Conservation (phyloP, 1,139 yeast genomes). For the Pichia sp. region DNA sequence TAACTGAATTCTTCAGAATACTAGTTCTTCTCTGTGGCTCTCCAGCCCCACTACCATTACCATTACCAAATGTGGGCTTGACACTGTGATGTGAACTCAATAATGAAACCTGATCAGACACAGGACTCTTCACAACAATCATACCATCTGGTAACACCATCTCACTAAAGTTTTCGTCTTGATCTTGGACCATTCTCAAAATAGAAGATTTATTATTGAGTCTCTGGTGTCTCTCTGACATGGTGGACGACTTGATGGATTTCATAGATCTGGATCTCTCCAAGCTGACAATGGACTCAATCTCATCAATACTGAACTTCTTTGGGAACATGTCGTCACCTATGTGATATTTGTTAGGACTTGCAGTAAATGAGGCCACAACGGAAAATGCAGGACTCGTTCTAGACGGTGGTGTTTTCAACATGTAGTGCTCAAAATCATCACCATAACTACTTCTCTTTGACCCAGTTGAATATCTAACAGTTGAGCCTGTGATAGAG, state of each 20-base stretch:
- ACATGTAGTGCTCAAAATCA: conserved; percentile 1
- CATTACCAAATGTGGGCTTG: too few relatives aligned
- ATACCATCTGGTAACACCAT: conserved; percentile 41
- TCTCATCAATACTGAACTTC: conserved; percentile 57
- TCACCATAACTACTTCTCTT: too few relatives aligned
- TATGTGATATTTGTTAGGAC: conserved; percentile 20
- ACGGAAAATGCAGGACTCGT: conserved; percentile 10
- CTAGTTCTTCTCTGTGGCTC: conserved; percentile 16
- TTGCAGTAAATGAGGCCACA: conserved; percentile 13
- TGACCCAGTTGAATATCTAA: background rate
- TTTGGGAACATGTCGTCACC: conserved; percentile 74
- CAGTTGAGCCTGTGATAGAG: background rate
- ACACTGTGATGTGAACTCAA: conserved; percentile 7
- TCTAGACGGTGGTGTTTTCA: conserved; percentile 8
- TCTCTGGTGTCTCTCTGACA: conserved; percentile 20
- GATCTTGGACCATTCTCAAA: conserved; percentile 11
- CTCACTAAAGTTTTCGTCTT: conserved; percentile 26
- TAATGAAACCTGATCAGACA: conserved; percentile 7
- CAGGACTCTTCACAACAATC: conserved; percentile 21
- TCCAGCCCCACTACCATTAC: background rate
- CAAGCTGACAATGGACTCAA: conserved; percentile 63
- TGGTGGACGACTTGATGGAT: conserved; percentile 30
- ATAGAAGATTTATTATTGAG: conserved; percentile 11
- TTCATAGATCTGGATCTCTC: conserved; percentile 62
- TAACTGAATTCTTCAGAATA: conserved; percentile 13